Percentiles rank a stretch among this genome's conserved stretches.
Conservation (phyloP, 306 rosid species). For the Trifolium fragiferum region DNA sequence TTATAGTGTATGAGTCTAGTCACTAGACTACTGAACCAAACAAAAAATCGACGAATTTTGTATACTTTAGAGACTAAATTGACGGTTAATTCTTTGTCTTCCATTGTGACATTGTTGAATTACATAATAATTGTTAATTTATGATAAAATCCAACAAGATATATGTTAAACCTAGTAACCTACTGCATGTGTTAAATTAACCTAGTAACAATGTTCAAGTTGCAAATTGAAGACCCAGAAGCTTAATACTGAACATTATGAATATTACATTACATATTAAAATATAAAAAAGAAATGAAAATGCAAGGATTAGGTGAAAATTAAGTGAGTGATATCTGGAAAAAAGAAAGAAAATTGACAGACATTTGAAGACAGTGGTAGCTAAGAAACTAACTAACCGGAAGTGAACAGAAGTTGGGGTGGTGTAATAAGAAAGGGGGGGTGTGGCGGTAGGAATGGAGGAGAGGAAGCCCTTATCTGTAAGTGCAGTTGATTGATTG, state of each 20-base stretch:
- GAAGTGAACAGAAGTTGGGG: not conserved
- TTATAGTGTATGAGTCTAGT: no score
- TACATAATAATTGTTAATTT: not conserved
- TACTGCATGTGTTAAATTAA: not conserved
- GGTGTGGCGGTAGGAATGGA: slow-evolving; percentile 5
- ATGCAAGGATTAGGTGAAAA: not conserved
- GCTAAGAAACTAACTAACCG: slow-evolving; percentile 17
- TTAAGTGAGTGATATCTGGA: not conserved
- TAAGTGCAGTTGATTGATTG: no score
- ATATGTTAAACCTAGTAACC: not conserved
- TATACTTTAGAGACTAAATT: not conserved
- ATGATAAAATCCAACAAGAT: not conserved
- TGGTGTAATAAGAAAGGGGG: not conserved
- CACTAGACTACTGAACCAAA: no score
- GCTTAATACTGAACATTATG: slow-evolving; percentile 6
- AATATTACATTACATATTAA: not conserved
- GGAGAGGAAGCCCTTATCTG: slow-evolving; percentile 19
- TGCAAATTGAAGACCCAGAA: not conserved
- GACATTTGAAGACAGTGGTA: slow-evolving; percentile 21
- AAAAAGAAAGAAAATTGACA: not conserved
- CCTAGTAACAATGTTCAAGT: not conserved
- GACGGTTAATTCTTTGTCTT: not conserved
- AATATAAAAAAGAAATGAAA: not conserved
- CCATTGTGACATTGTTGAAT: slow-evolving; percentile 3
- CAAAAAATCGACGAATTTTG: no score